Conservation (phyloP, 176 grass and related monocot species). For the Leersia perrieri region DNA sequence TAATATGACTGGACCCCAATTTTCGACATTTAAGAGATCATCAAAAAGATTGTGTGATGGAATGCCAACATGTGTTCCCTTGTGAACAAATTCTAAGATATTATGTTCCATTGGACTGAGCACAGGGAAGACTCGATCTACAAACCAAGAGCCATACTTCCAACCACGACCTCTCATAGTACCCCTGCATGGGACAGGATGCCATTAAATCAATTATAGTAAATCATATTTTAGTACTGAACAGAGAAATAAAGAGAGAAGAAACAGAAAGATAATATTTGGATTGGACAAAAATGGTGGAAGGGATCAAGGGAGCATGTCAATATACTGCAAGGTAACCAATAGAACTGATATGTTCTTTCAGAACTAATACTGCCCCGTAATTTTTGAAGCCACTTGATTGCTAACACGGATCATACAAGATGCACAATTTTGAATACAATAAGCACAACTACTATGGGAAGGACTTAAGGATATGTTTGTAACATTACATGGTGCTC, state of each 20-base stretch:
- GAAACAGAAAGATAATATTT: background rate
- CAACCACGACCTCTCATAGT: conserved; percentile 66
- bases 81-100: conserved; percentile 63
- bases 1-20: conserved; percentile 69
- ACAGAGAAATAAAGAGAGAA: background rate
- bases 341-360: no score
- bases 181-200: conserved; percentile 38
- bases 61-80: conserved; percentile 42
- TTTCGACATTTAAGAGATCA: conserved; percentile 66
- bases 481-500: no score
- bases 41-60: conserved; percentile 68
- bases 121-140: conserved; percentile 80
- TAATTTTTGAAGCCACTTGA: no score
- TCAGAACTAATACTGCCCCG: no score
- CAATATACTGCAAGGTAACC: no score
- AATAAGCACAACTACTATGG: no score
- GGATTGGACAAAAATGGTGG: no score
- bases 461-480: no score
- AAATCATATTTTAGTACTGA: background rate
- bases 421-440: no score
- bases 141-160: conserved; percentile 88
- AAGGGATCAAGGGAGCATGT: no score
- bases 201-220: background rate
- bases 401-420: no score
- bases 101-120: conserved; percentile 76